Evolutionary conservation across 768 basidiomycete species (phyloP).

Genomic region (Suillus lakei): DNA sequence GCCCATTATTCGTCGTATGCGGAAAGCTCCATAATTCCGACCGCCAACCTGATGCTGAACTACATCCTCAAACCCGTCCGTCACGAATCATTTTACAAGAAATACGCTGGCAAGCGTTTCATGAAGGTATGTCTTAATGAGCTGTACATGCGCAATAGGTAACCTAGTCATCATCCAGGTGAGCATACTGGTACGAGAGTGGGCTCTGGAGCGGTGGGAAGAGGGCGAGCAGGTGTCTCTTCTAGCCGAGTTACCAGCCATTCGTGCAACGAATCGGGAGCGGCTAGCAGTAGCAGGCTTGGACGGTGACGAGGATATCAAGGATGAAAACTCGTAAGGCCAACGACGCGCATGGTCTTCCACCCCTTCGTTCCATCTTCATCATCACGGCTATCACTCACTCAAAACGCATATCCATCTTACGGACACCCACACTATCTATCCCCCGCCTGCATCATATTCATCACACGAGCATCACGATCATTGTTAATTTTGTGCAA

Average conservation of each 20-base stretch:
- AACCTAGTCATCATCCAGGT: constrained; percentile 50
- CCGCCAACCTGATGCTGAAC: constrained; percentile 86
- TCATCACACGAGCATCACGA: constrained; percentile 15
- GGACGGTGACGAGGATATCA: constrained; percentile 6
- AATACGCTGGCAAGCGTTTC: constrained; percentile 85
- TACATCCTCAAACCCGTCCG: constrained; percentile 76
- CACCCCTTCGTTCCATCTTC: neutral
- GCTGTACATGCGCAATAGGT: neutral
- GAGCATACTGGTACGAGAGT: constrained; percentile 80
- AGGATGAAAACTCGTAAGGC: constrained; percentile 12
- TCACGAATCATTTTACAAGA: constrained; percentile 84
- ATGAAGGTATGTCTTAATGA: constrained; percentile 62
- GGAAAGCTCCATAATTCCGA: constrained; percentile 78
- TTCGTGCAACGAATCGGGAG: constrained; percentile 60
- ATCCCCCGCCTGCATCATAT: constrained; percentile 10
- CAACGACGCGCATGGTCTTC: constrained; percentile 2
- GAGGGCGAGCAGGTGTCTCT: constrained; percentile 66
- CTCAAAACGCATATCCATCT: constrained; percentile 14
- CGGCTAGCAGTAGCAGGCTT: constrained; percentile 24
- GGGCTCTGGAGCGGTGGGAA: constrained; percentile 81
- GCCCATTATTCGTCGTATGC: constrained; percentile 88
- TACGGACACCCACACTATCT: constrained; percentile 15
- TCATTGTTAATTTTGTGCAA: constrained; percentile 14
- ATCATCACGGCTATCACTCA: constrained; percentile 1
- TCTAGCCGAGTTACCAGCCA: constrained; percentile 55